These are phyloP conservation scores for Handroanthus guayacan DNA, from an alignment of 257 asterid genomes.

Conservation along the genomic window DNA sequence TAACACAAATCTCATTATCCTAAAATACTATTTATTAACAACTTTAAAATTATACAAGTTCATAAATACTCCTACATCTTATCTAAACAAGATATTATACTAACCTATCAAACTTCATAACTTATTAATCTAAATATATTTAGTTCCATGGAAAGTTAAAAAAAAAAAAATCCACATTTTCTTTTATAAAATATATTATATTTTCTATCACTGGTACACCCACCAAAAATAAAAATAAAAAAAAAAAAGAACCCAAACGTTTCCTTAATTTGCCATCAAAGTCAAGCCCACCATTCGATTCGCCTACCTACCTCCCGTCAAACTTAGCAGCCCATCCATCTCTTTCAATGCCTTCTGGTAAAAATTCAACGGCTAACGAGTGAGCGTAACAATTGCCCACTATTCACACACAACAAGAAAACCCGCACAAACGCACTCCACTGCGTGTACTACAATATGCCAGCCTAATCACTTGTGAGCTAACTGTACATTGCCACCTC, in stretches of 20 bases:
- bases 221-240: neutral
- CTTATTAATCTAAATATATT: neutral
- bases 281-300: conserved; percentile 42
- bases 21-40: neutral
- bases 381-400: neutral
- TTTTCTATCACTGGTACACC: neutral
- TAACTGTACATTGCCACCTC: conserved; percentile 33
- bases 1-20: neutral
- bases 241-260: neutral
- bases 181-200: too few species aligned
- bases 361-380: conserved; percentile 28
- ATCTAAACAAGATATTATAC: neutral
- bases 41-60: neutral
- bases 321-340: neutral
- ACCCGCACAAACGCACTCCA: conserved; percentile 20
- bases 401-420: neutral
- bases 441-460: neutral
- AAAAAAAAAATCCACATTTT: too few species aligned
- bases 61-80: neutral
- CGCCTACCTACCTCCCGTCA: conserved; percentile 40
- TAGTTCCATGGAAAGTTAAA: too few species aligned
- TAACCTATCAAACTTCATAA: neutral
- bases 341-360: conserved; percentile 25
- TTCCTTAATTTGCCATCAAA: neutral
- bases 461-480: conserved; percentile 19